Conservation (phyloP, 2,329 filamentous ascomycete species). For the Ophiocordyceps sinensis region DNA sequence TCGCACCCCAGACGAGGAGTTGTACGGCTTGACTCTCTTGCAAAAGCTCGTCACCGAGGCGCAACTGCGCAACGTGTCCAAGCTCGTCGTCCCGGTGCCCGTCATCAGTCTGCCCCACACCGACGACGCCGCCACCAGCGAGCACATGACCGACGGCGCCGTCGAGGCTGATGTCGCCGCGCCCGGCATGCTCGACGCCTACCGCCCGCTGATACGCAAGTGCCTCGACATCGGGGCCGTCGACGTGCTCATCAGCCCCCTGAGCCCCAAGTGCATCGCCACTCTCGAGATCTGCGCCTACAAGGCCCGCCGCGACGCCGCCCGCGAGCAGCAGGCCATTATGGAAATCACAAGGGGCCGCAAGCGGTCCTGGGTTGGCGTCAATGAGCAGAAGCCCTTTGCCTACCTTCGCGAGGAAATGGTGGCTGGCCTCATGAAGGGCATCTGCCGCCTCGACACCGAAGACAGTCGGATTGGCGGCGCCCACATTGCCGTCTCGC, state of each 20-base stretch:
- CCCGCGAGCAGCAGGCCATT: constrained; percentile 57
- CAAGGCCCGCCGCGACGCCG: constrained; percentile 62
- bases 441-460: constrained; percentile 64
- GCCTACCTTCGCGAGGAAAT: constrained; percentile 84
- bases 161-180: constrained; percentile 19
- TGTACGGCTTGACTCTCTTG: constrained; percentile 40
- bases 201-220: constrained; percentile 39
- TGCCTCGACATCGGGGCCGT: constrained; percentile 78
- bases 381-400: constrained; percentile 74
- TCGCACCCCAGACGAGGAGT: constrained; percentile 29
- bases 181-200: constrained; percentile 12
- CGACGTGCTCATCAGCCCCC: constrained; percentile 70
- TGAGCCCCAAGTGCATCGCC: constrained; percentile 59
- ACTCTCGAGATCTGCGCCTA: constrained; percentile 74
- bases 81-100: constrained; percentile 41
- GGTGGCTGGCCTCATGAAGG: constrained; percentile 81
- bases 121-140: constrained; percentile 11
- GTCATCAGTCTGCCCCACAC: constrained; percentile 28
- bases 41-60: constrained; percentile 44
- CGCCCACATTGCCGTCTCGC: constrained; percentile 53
- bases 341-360: constrained; percentile 59
- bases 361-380: constrained; percentile 84
- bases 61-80: constrained; percentile 39
- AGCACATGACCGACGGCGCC: constrained; percentile 22
- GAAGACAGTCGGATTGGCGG: constrained; percentile 46